A percentile compares a stretch with the other conserved stretches of the same genome.
Conservation (phyloP, 352 stramenopile species). For the Phytophthora crassamura region DNA sequence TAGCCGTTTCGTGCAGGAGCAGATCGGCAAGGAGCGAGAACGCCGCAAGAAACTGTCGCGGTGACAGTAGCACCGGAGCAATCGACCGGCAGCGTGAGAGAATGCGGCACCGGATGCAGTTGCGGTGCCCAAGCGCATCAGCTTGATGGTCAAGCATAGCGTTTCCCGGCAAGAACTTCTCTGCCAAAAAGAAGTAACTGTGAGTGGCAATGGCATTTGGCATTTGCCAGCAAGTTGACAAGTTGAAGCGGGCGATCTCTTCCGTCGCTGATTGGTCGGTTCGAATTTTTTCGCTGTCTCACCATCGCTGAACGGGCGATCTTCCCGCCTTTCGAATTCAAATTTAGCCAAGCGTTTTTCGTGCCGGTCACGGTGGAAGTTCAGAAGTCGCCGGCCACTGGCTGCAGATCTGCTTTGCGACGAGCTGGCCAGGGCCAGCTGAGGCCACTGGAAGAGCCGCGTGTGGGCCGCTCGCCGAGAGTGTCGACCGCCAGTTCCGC, state of each 20-base stretch:
- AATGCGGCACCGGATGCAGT: too few species aligned
- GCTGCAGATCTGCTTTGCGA: constrained; percentile 7
- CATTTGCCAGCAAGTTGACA: background rate
- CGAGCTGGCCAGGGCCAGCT: background rate
- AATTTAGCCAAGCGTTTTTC: constrained; percentile 29
- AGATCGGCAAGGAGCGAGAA: constrained; percentile 53
- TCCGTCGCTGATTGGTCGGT: constrained; percentile 7
- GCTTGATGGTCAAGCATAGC: too few species aligned
- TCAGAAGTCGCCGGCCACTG: constrained; percentile 13
- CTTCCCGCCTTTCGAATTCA: constrained; percentile 13
- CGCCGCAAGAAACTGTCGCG: constrained; percentile 38
- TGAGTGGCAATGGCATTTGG: too few species aligned
- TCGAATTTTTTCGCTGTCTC: constrained; percentile 29
- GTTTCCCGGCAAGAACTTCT: too few species aligned
- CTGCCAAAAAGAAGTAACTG: too few species aligned
- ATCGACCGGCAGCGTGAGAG: background rate
- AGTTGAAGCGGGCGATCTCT: background rate
- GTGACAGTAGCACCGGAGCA: background rate
- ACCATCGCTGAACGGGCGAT: constrained; percentile 20
- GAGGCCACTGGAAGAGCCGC: constrained; percentile 14
- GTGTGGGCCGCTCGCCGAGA: background rate
- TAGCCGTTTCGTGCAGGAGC: constrained; percentile 59
- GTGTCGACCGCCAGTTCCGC: constrained; percentile 28
- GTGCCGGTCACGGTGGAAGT: constrained; percentile 2
- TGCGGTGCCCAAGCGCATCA: too few species aligned